Base-by-base conservation (phyloP, 2,329 filamentous ascomycete species). In the Colletotrichum sp. region DNA sequence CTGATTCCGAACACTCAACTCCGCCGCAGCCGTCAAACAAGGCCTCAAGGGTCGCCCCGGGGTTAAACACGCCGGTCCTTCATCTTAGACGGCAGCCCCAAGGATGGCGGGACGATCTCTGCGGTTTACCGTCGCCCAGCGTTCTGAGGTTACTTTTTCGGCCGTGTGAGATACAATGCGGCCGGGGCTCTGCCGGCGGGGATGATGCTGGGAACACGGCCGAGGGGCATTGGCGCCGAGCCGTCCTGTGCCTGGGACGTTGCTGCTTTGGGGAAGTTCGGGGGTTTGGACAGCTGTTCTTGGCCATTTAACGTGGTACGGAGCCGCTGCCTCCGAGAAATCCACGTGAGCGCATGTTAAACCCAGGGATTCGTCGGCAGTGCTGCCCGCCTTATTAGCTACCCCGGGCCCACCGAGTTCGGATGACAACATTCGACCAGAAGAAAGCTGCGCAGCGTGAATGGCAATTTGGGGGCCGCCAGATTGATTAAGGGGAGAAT, bases 141-240 rank as follows among this genome's bases (percentile, higher is more conserved):
- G 32, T 36, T 30, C 49, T 55, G 64, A 73, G 34, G 28, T 68
- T 73, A 74, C 74, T 76, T 65, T 74, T 44, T 52, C 24, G 49
- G 57, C 59, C 57, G 70, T 73, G 59, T 74, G 65, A 52, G 70
- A 68, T 65, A 69, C 64, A 76, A 32, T 24, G 64, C 16, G 44
- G 64, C 74, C 64, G 71, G 65, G 44, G 32, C 70, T 26, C 57
- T 13, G 7, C n/a, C 64, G 74, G 64, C 74, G 70, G 64, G 74
- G 74, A 68, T 76, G 57, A 73, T 76, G 74, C 74, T 73, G 34
- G 74, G 30, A 62, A 28, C n/a, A 55, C 64, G 64, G 64, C n/a
- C 30, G n/a, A 64, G 26, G 8, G 49, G 28, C 70, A 64, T 67
- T 73, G 69, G 74, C 70, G 69, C 74, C 73, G 74, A 76, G 73